A percentile compares a stretch with the other conserved stretches of the same genome.
Evolutionary conservation across 495 filamentous ascomycete species (phyloP).

Genomic region (Neurospora pannonica): DNA sequence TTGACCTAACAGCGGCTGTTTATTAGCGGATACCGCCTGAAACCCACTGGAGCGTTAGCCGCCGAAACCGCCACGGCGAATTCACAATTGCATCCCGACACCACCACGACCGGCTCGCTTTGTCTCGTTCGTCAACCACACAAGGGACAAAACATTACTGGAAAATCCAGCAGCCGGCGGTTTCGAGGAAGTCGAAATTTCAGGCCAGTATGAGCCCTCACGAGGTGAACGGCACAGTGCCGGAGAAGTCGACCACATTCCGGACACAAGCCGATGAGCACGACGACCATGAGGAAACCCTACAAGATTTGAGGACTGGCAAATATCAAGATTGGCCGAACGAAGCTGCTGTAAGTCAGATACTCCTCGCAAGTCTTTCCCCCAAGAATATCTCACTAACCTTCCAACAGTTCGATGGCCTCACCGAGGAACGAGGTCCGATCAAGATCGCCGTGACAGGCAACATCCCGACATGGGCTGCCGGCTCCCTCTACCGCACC

Average conservation of each 20-base stretch:
- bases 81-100: not conserved
- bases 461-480: constrained; percentile 34
- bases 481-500: constrained; percentile 61
- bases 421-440: constrained; percentile 36
- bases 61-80: not conserved
- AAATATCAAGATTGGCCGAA: constrained; percentile 32
- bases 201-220: not conserved
- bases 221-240: not conserved
- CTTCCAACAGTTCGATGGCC: constrained; percentile 32
- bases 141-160: not conserved
- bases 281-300: not conserved
- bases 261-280: constrained; percentile 7
- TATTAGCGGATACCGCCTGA: not conserved
- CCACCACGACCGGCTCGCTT: not conserved
- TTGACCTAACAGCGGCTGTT: not conserved
- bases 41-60: not conserved
- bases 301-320: not conserved
- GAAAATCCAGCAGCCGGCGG: not conserved
- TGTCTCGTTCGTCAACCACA: not conserved
- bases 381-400: not conserved
- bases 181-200: too few species aligned
- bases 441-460: constrained; percentile 30
- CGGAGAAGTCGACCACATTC: not conserved
- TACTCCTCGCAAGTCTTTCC: not conserved
- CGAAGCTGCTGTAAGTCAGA: constrained; percentile 30